phyloP scores from a whole-genome alignment of 306 rosid genomes.

The Vigna nakashimae region DNA sequence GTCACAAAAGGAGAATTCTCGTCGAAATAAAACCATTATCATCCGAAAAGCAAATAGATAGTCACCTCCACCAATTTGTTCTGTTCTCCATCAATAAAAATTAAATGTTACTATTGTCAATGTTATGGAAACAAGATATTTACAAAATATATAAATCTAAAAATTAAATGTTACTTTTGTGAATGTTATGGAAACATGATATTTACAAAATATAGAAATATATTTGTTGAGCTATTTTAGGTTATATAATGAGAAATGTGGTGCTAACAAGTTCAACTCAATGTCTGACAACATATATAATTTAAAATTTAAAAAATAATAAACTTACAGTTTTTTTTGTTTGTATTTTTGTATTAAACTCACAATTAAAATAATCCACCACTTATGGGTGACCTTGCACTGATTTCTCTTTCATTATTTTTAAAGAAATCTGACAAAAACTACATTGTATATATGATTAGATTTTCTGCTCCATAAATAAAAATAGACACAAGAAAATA shows the following conservation, averaged over 20 bases:
- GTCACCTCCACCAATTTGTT: constrained; percentile 95
- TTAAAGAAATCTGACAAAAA: not conserved
- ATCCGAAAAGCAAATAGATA: constrained; percentile 95
- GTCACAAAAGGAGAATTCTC: constrained; percentile 97
- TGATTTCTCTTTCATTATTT: not conserved
- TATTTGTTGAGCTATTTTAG: no score
- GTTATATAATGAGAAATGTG: no score
- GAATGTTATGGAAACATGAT: constrained; percentile 10
- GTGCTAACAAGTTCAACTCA: no score
- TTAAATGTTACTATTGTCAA: constrained; percentile 38
- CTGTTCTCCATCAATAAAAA: constrained; percentile 60
- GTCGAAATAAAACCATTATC: constrained; percentile 97
- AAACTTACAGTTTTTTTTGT: no score
- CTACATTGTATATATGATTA: not conserved
- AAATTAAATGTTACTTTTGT: constrained; percentile 44
- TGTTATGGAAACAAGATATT: constrained; percentile 4
- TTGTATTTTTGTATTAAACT: no score
- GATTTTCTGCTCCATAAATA: not conserved
- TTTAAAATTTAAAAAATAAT: no score
- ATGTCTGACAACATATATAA: no score
- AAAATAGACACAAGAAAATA: constrained; percentile 1
- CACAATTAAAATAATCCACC: no score
- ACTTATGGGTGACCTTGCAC: no score
- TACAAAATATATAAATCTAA: not conserved
- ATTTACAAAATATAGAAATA: no score